These are phyloP conservation scores for Alternaria burnsii DNA, from an alignment of 2,329 filamentous ascomycete genomes.

Conservation along the genomic window DNA sequence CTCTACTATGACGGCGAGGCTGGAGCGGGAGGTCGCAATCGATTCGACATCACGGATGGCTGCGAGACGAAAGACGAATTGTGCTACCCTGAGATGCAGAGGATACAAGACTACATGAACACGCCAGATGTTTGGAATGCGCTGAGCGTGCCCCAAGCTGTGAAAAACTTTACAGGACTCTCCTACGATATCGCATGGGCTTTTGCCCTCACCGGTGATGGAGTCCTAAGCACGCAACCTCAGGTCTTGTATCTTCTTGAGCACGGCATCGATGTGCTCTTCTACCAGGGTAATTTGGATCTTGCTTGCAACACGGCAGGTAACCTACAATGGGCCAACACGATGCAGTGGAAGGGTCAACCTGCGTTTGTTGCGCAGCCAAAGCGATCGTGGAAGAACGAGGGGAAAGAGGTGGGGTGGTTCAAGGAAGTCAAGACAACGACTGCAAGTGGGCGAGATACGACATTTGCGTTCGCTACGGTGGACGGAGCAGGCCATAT, in stretches of 20 bases:
- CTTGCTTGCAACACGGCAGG: slow-evolving; percentile 55
- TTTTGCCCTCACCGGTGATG: slow-evolving; percentile 42
- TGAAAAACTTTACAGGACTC: slow-evolving; percentile 44
- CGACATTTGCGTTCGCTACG: slow-evolving; percentile 47
- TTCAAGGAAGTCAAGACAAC: slow-evolving; percentile 46
- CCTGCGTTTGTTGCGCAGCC: slow-evolving; percentile 52
- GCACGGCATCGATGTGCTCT: slow-evolving; percentile 50
- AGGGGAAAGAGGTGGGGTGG: slow-evolving; percentile 41
- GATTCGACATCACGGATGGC: slow-evolving; percentile 55
- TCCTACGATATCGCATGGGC: slow-evolving; percentile 36
- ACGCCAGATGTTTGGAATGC: slow-evolving; percentile 43
- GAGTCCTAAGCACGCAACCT: slow-evolving; percentile 41
- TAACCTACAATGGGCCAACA: slow-evolving; percentile 52
- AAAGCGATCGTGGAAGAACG: slow-evolving; percentile 37
- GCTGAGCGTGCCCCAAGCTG: slow-evolving; percentile 44
- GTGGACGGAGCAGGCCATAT: slow-evolving; percentile 55
- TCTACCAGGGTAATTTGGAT: slow-evolving; percentile 54
- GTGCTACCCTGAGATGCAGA: slow-evolving; percentile 49
- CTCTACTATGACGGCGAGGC: slow-evolving; percentile 54
- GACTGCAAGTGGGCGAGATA: slow-evolving; percentile 38
- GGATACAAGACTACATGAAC: slow-evolving; percentile 48
- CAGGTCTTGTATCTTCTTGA: slow-evolving; percentile 49
- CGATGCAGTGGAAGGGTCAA: slow-evolving; percentile 57
- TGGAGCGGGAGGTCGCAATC: slow-evolving; percentile 51
- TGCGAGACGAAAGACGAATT: slow-evolving; percentile 49